Evolutionary conservation across 1,284 basidiomycete species (phyloP), one percentile per base, ranked within the genome.

Genomic region (Ustilago vetiveriae): DNA sequence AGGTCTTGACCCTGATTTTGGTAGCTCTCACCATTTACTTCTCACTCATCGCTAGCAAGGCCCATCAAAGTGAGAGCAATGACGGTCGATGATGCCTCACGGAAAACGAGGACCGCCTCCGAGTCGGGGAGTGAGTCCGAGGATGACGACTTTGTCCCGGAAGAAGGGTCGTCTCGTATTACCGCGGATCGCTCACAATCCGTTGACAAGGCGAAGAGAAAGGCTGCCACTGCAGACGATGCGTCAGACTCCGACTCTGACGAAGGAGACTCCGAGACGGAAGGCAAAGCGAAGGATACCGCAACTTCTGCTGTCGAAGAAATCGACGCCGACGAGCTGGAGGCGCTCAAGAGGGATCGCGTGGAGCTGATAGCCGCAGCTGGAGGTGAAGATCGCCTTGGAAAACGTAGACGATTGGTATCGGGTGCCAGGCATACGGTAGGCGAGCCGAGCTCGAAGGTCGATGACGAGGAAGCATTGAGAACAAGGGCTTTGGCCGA

Each of bases 301-400:
- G 10, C 7, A 4, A 36, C 32, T 6, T 39, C 14, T 10, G 29
- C 37, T 13, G 40, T 14, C 0, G 68, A 57, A 9, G 35, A 38
- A 7, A 66, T 66, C 33, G 68, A 66, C 24, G 57, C 37, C 0
- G 68, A 71, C 13, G 68, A 71, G 39, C 30, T 71, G 6, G 62
- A 62, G 36, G 62, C 68, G 8, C 35, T 65, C 14, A 55, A 57
- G 50, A 24, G 55, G 8, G 68, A 71, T 26, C 33, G 63, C 1
- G 50, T 45, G 11, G 53, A 71, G 33, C 40, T 66, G 32, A 30
- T 66, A 4, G 42, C 53, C 10, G 54, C 50, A 7, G 68, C 63
- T 4, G 68, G 68, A 8, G 68, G 68, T 2, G 56, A 70, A 26
- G 43, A 57, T 23, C 45, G 46, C 2, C 37, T 71, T 0, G 67